These are phyloP conservation scores for Aureococcus anophagefferens DNA, from an alignment of 108 stramenopile species.

Conservation along the genomic window DNA sequence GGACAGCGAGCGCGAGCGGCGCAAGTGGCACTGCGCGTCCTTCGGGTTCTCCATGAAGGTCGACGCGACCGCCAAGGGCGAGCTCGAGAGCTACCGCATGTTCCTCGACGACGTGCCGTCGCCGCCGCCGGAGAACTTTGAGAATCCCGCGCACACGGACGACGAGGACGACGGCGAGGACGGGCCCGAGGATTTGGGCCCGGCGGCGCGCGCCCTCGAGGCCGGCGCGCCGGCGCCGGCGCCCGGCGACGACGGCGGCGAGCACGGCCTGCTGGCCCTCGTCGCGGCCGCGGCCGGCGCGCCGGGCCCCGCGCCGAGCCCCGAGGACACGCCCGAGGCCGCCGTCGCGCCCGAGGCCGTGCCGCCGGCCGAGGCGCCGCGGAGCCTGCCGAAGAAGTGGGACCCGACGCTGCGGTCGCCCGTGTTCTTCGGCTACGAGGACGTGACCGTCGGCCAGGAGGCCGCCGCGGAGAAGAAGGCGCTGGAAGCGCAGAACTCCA, in stretches of 20 bases:
- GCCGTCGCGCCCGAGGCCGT: too few species aligned
- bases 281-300: too few species aligned
- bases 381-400: not conserved
- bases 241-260: too few species aligned
- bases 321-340: too few species aligned
- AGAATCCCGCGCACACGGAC: constrained; percentile 5
- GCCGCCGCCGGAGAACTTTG: not conserved
- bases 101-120: not conserved
- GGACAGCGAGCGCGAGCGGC: not conserved
- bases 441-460: not conserved
- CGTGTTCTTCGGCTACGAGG: constrained; percentile 8
- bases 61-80: not conserved
- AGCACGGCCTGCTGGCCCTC: too few species aligned
- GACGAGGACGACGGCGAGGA: constrained; percentile 9
- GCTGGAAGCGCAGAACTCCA: not conserved
- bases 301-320: too few species aligned
- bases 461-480: not conserved
- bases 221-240: not conserved
- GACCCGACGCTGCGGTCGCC: constrained; percentile 2
- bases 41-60: not conserved
- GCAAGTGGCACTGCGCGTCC: not conserved
- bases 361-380: not conserved
- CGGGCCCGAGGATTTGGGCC: not conserved
- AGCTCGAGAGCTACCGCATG: not conserved
- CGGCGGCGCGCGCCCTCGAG: not conserved